A percentile compares a stretch with the other conserved stretches of the same genome.
phyloP scores from a whole-genome alignment of 1,284 basidiomycete species.

The Rhodotorula sp. region DNA sequence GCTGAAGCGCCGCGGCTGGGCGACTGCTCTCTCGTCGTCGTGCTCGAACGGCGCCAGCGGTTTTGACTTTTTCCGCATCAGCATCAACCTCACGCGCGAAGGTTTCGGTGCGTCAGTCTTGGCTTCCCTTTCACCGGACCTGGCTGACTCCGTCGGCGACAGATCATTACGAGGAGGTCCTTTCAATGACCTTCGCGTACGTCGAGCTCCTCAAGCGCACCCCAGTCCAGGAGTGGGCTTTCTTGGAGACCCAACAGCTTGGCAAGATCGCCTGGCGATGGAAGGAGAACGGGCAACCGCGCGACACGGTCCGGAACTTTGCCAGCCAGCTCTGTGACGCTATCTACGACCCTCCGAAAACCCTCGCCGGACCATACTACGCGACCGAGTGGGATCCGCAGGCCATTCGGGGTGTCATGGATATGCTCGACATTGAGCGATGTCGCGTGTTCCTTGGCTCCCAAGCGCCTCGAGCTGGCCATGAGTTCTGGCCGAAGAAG shows the following conservation, averaged over 20 bases:
- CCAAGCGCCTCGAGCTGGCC: slow-evolving; percentile 56
- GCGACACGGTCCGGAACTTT: slow-evolving; percentile 77
- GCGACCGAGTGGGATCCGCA: slow-evolving; percentile 71
- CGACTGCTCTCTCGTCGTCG: slow-evolving; percentile 71
- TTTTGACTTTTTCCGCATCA: slow-evolving; percentile 85
- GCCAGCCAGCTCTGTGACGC: slow-evolving; percentile 64
- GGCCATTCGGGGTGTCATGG: slow-evolving; percentile 64
- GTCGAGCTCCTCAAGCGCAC: slow-evolving; percentile 72
- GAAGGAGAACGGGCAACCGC: slow-evolving; percentile 68
- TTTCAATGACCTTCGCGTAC: slow-evolving; percentile 75
- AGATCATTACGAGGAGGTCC: slow-evolving; percentile 70
- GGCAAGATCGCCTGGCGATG: slow-evolving; percentile 79
- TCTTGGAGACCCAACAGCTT: slow-evolving; percentile 73
- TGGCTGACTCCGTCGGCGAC: slow-evolving; percentile 54
- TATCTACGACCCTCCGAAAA: slow-evolving; percentile 69
- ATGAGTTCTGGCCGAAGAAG: slow-evolving; percentile 62
- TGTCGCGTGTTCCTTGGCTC: slow-evolving; percentile 75
- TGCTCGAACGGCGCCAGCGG: slow-evolving; percentile 68
- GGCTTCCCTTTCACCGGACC: too few species aligned
- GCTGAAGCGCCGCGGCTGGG: slow-evolving; percentile 88
- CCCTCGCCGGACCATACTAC: slow-evolving; percentile 70
- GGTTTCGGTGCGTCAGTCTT: slow-evolving; percentile 67
- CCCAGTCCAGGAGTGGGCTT: slow-evolving; percentile 67
- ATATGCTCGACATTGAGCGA: slow-evolving; percentile 60
- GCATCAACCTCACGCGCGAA: slow-evolving; percentile 71